Evolutionary conservation across 192 early-diverging fungal species (phyloP).

Genomic region (Fimicolochytrium jonesii): DNA sequence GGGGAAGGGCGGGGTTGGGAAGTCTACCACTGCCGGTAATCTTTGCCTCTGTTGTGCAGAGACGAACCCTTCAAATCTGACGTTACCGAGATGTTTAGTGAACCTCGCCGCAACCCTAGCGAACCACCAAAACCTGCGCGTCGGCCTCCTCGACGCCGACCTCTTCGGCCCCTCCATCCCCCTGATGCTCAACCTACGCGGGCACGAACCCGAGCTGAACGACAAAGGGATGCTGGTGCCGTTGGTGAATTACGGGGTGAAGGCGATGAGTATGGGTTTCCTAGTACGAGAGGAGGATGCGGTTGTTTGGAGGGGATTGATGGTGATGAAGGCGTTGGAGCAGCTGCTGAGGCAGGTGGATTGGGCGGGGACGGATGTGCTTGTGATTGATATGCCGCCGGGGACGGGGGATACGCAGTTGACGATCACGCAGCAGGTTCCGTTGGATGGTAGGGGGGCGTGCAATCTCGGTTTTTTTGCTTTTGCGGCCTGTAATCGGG

Average conservation of each 20-base stretch:
- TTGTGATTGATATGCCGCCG: conserved; percentile 89
- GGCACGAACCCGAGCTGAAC: conserved; percentile 63
- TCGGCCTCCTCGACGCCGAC: conserved; percentile 83
- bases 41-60: background rate
- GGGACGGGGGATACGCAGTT: conserved; percentile 90
- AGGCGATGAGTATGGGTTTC: conserved; percentile 92
- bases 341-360: conserved; percentile 80
- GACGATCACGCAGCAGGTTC: conserved; percentile 75
- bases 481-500: too few relatives aligned
- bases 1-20: conserved; percentile 90
- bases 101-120: conserved; percentile 71
- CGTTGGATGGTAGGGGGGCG: conserved; percentile 49
- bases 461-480: too few relatives aligned
- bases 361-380: conserved; percentile 70
- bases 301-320: conserved; percentile 87
- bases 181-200: conserved; percentile 69
- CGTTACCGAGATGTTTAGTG: conserved; percentile 51
- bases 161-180: conserved; percentile 92
- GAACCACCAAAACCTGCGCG: conserved; percentile 42
- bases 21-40: conserved; percentile 78
- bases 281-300: conserved; percentile 66
- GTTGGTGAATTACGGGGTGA: conserved; percentile 78
- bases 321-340: conserved; percentile 92
- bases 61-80: too few relatives aligned
- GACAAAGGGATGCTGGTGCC: conserved; percentile 61